Percentiles rank a stretch among this genome's conserved stretches.
phyloP scores from a whole-genome alignment of 2,329 filamentous ascomycete species.

The Emmonsia crescens region DNA sequence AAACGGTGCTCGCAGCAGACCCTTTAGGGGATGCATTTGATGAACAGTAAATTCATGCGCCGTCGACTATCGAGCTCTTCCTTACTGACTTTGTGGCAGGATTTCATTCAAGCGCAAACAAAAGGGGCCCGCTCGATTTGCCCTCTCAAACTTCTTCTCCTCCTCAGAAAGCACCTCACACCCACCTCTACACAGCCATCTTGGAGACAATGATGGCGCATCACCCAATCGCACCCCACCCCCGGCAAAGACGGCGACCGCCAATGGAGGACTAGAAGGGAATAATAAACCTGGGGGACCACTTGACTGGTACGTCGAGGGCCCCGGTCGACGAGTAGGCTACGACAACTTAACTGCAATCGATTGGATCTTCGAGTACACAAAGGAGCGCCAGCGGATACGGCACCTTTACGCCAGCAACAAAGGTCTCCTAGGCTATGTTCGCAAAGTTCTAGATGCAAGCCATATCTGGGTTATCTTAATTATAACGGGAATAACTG shows the following conservation, averaged over 20 bases:
- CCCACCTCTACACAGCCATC: slow-evolving; percentile 13
- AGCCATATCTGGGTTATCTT: slow-evolving; percentile 89
- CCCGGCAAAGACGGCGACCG: slow-evolving; percentile 7
- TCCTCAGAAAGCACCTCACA: slow-evolving; percentile 15
- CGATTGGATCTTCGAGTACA: slow-evolving; percentile 99
- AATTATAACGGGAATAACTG: slow-evolving; percentile 71
- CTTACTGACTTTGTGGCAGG: slow-evolving; percentile 15
- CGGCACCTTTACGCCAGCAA: slow-evolving; percentile 62
- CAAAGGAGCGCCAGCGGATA: slow-evolving; percentile 82
- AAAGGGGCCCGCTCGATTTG: slow-evolving; percentile 30
- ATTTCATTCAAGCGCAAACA: slow-evolving; percentile 36
- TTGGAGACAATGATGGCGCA: slow-evolving; percentile 10
- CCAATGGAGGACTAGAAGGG: slow-evolving; percentile 18
- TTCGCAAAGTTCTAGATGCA: slow-evolving; percentile 64
- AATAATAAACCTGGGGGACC: slow-evolving; percentile 35
- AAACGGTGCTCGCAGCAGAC: slow-evolving; percentile 16
- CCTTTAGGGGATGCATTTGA: slow-evolving; percentile 22
- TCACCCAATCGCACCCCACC: not conserved
- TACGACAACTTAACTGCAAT: slow-evolving; percentile 97
- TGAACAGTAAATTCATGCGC: slow-evolving; percentile 24
- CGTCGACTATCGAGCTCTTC: not conserved
- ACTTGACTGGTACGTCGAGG: slow-evolving; percentile 79
- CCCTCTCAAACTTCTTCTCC: slow-evolving; percentile 30
- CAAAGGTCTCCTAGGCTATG: slow-evolving; percentile 60
- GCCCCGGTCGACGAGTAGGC: slow-evolving; percentile 76